Evolutionary conservation across 768 basidiomycete genomes (phyloP), one percentile per base, ranked within the genome.

Genomic region (Boletellus emodensis): DNA sequence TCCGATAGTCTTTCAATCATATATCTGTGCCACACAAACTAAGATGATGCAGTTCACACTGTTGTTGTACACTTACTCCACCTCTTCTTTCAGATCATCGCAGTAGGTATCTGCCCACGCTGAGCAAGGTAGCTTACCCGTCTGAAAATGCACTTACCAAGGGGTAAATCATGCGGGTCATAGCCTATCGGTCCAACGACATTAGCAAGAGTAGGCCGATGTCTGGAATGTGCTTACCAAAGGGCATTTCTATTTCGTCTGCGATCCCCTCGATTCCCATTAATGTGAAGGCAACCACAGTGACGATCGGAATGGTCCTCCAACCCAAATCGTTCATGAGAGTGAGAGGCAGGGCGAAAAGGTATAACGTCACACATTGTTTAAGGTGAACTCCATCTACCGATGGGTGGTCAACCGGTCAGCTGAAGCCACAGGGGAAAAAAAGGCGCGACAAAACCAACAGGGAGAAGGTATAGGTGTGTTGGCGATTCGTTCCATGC

Each of bases 211-310:
- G 7, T 28, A 43, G 44, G 28, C 37, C 1, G 15, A 20, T n/a
- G 10, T 39, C 18, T 15, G 7, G 33, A 30, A 17, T 37, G 15
- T 20, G 67, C 75, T 41, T 53, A 85, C 92, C 94, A 58, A 96
- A 96, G 0, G 94, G 94, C 84, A 89, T 88, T 67, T 96, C 94
- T 57, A 95, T 92, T 68, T 92, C 85, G 53, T 94, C 87, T 0
- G 94, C 94, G 56, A 96, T 97, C 5, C 92, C 93, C 74, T 96
- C 94, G 45, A 97, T 90, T 15, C 93, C 92, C 81, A 94, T 93
- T 46, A 96, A 79, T 1, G 89, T 94, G 72, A 94, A 93, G 8
- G 90, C 84, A 26, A 94, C 85, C 13, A 88, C 81, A 18, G 90
- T 92, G 17, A 91, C 83, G 22, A 94, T 75, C n/a, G 88, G 89